Evolutionary conservation across 2,329 filamentous ascomycete species (phyloP).

Genomic region (Verticillium longisporum): DNA sequence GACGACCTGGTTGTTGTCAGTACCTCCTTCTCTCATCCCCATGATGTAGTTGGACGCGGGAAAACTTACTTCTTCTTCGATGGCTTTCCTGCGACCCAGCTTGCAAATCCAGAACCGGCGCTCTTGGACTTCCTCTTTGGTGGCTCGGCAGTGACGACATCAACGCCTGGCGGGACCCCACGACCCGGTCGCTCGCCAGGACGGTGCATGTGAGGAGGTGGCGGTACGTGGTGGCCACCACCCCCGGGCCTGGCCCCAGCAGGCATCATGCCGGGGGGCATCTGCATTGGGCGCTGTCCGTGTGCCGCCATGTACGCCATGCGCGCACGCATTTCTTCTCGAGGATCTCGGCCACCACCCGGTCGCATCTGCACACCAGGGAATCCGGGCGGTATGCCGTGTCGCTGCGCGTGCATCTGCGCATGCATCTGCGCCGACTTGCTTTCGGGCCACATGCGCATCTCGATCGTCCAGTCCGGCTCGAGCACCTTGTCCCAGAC

Average conservation of each 20-base stretch:
- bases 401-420: too few relatives aligned
- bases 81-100: conserved; percentile 23
- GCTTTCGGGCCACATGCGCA: conserved; percentile 57
- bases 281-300: background rate
- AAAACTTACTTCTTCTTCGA: conserved; percentile 25
- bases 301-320: background rate
- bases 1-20: background rate
- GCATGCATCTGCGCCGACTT: conserved; percentile 5
- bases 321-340: background rate
- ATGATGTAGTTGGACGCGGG: background rate
- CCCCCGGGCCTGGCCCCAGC: conserved; percentile 5
- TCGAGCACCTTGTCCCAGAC: conserved; percentile 79
- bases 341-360: background rate
- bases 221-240: background rate
- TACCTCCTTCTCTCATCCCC: background rate
- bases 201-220: conserved; percentile 1
- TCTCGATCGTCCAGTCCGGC: conserved; percentile 66
- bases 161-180: background rate
- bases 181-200: background rate
- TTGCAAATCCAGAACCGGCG: conserved; percentile 19
- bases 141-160: conserved; percentile 2
- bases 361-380: background rate
- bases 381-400: background rate
- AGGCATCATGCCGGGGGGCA: conserved; percentile 2
- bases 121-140: conserved; percentile 20